Conservation (phyloP, 306 rosid species). For the Alnus glutinosa region DNA sequence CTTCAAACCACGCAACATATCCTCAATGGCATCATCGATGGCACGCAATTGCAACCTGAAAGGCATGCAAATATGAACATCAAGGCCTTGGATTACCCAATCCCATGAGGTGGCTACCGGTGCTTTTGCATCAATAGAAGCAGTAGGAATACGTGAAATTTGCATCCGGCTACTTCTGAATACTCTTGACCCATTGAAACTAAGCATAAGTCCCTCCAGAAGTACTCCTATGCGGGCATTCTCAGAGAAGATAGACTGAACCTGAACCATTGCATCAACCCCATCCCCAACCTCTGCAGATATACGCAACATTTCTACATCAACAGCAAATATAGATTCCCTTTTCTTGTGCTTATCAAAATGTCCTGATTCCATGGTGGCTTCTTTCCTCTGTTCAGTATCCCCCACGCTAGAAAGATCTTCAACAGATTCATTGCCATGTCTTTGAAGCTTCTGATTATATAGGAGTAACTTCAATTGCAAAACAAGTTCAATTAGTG, state of each 20-base stretch:
- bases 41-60: conserved; percentile 94
- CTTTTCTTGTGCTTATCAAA: conserved; percentile 74
- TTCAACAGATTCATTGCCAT: conserved; percentile 40
- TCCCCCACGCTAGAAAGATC: conserved; percentile 42
- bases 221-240: conserved; percentile 95
- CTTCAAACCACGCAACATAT: conserved; percentile 85
- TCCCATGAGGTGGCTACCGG: conserved; percentile 72
- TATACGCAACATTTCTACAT: conserved; percentile 82
- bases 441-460: conserved; percentile 66
- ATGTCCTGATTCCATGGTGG: conserved; percentile 46
- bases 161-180: conserved; percentile 97
- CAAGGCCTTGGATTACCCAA: conserved; percentile 94
- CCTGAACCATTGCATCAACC: conserved; percentile 83
- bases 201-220: conserved; percentile 88
- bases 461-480: conserved; percentile 74
- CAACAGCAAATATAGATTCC: conserved; percentile 91
- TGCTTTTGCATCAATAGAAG: conserved; percentile 51
- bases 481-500: conserved; percentile 73
- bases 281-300: conserved; percentile 94
- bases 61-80: conserved; percentile 91
- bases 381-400: conserved; percentile 57
- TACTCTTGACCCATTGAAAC: conserved; percentile 76
- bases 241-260: conserved; percentile 97
- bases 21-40: conserved; percentile 91
- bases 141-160: conserved; percentile 85